phyloP scores from a whole-genome alignment of 495 filamentous ascomycete species.

The Penicillium cataractarum region DNA sequence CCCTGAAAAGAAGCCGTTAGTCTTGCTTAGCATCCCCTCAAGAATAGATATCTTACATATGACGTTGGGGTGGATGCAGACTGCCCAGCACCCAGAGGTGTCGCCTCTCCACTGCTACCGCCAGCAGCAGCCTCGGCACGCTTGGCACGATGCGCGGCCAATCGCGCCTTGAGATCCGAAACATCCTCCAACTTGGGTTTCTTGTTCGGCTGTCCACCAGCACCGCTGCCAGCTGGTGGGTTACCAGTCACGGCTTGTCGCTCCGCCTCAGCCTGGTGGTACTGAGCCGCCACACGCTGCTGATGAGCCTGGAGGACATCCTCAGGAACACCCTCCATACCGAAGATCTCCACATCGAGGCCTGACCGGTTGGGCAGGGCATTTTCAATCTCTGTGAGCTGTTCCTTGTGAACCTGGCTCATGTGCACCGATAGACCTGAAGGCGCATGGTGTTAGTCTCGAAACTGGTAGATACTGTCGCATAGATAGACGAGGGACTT shows the following conservation, averaged over 20 bases:
- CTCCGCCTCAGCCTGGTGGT: constrained; percentile 82
- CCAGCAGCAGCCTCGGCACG: constrained; percentile 61
- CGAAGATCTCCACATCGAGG: constrained; percentile 93
- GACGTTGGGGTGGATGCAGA: constrained; percentile 55
- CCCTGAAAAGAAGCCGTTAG: constrained; percentile 25
- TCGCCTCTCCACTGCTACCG: constrained; percentile 63
- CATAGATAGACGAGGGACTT: constrained; percentile 28
- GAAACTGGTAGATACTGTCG: neutral
- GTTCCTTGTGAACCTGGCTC: constrained; percentile 98
- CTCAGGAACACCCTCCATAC: constrained; percentile 95
- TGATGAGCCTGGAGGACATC: constrained; percentile 81
- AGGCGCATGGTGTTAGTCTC: constrained; percentile 17
- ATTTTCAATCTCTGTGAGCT: constrained; percentile 82
- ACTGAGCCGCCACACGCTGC: constrained; percentile 79
- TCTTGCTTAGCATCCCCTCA: neutral
- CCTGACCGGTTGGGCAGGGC: constrained; percentile 80
- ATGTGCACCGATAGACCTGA: constrained; percentile 91
- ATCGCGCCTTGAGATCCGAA: constrained; percentile 77
- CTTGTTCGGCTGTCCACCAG: constrained; percentile 63
- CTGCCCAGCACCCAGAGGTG: constrained; percentile 57
- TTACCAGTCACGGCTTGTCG: constrained; percentile 83
- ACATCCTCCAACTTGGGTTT: constrained; percentile 78
- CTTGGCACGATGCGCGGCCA: constrained; percentile 79
- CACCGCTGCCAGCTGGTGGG: constrained; percentile 62
- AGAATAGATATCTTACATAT: constrained; percentile 51